phyloP scores from a whole-genome alignment of 2,329 filamentous ascomycete species.

The Apiospora saccharicola region DNA sequence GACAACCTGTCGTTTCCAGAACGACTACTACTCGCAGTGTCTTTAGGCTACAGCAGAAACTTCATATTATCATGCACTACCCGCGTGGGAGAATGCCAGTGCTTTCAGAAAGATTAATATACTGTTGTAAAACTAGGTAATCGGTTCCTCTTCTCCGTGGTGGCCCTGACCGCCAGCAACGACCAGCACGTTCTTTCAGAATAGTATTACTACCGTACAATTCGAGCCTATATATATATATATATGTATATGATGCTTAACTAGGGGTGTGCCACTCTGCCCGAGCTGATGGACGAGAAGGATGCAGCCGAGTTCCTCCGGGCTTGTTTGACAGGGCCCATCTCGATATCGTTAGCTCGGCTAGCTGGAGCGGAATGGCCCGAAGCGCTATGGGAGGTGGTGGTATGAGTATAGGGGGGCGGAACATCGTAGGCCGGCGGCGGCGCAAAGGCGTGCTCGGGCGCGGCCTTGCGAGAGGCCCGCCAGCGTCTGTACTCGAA shows the following conservation, averaged over 20 bases:
- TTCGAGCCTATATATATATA: no score
- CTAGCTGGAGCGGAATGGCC: neutral
- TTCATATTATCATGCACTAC: neutral
- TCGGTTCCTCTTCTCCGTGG: no score
- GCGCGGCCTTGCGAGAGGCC: constrained; percentile 9
- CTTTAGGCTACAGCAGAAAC: constrained; percentile 28
- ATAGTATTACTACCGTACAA: no score
- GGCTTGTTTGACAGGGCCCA: neutral
- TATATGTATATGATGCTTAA: no score
- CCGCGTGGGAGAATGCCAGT: neutral
- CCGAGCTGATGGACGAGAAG: neutral
- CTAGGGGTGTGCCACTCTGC: constrained; percentile 8
- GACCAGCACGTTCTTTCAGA: neutral
- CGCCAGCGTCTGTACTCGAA: constrained; percentile 41
- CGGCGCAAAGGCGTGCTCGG: neutral
- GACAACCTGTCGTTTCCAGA: constrained; percentile 39
- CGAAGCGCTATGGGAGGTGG: neutral
- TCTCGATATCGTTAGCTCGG: neutral
- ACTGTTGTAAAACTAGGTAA: neutral
- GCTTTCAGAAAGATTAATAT: neutral
- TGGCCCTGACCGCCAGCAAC: no score
- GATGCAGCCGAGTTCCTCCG: neutral
- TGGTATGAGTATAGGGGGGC: constrained; percentile 30
- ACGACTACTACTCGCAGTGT: constrained; percentile 42
- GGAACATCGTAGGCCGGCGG: constrained; percentile 4